Percentiles rank a stretch among this genome's conserved stretches.
Conservation (phyloP, 495 filamentous ascomycete genomes). For the Xylaria scruposa region DNA sequence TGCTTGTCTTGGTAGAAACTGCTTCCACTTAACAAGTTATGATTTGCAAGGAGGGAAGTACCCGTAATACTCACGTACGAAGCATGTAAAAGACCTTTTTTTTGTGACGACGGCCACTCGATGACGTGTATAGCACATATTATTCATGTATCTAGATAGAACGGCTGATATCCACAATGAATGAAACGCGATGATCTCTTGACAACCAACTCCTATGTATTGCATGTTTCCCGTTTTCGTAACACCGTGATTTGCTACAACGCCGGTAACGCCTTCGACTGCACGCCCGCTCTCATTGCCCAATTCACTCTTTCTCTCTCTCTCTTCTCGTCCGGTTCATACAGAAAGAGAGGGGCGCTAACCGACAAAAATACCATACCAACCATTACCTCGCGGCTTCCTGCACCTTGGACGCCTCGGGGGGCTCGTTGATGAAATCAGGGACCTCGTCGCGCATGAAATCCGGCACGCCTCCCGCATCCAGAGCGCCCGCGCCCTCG, state of each 20-base stretch:
- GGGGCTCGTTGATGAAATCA: constrained; percentile 86
- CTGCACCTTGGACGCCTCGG: constrained; percentile 75
- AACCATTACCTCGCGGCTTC: constrained; percentile 69
- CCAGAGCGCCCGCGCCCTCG: constrained; percentile 59
- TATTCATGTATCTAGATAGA: constrained; percentile 20
- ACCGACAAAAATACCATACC: background rate
- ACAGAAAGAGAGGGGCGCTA: background rate
- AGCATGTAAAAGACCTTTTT: background rate
- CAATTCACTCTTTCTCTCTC: constrained; percentile 36
- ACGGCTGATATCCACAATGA: background rate
- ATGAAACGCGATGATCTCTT: constrained; percentile 9
- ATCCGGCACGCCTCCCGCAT: constrained; percentile 72
- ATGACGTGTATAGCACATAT: background rate
- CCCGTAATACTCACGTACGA: background rate
- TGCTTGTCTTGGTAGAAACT: background rate
- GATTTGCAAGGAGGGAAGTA: background rate
- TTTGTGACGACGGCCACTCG: background rate
- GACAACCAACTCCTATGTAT: constrained; percentile 15
- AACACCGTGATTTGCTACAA: constrained; percentile 17
- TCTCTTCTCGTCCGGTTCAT: background rate
- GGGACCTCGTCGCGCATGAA: constrained; percentile 92
- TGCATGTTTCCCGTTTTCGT: constrained; percentile 3
- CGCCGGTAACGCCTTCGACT: constrained; percentile 23
- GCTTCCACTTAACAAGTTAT: too few species aligned
- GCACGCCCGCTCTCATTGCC: constrained; percentile 10